Base-by-base conservation (phyloP, 352 stramenopile genomes). In the Blastocystis sp. region DNA sequence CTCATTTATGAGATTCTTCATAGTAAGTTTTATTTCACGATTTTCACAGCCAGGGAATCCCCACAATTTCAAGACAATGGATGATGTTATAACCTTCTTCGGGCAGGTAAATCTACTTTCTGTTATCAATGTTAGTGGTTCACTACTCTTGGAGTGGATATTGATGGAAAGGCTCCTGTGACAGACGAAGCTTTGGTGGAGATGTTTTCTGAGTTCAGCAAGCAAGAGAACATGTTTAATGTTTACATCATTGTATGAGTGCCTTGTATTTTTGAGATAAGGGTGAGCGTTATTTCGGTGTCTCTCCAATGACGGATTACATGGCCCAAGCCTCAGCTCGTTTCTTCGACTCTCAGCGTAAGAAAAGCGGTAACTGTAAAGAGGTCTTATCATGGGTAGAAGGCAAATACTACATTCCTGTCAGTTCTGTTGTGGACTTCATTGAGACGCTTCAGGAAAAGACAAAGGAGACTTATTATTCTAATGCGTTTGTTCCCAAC, bases 151-250 rank as follows among this genome's bases (percentile, higher is more conserved):
- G 73, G 53, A 22, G 44, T 84, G 7, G 53, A 84, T 37, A 37
- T 84, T 22, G 73, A 84, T 44, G 24, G 11, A 40, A 66, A 84
- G 53, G 73, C 48, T 22, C 73, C 73, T 13, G 17, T 84, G 17
- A 68, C 6, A 30, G 53, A 84, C 22, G 22, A 37, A 17, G 30
- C 17, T 1, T 35, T 84, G n/a, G 35, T 84, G 24, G 73, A 84
- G 53, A 84, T 84, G 73, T 60, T 84, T 24, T 53, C 53, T 19
- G 53, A 84, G 33, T 84, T 84, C 73, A 68, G 53, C 51, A 68
- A 84, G 17, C 73, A 84, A 57, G 51, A 66, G 48, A 84, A 84
- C 51, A 84, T 66, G 51, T 84, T 84, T 51, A 68, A 66, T 44
- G 27, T 84, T 27, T 84, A 54, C 27, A 68, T 84, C 73, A 84